Evolutionary conservation across 768 basidiomycete genomes (phyloP).

Genomic region (Panaeolus cyanescens): DNA sequence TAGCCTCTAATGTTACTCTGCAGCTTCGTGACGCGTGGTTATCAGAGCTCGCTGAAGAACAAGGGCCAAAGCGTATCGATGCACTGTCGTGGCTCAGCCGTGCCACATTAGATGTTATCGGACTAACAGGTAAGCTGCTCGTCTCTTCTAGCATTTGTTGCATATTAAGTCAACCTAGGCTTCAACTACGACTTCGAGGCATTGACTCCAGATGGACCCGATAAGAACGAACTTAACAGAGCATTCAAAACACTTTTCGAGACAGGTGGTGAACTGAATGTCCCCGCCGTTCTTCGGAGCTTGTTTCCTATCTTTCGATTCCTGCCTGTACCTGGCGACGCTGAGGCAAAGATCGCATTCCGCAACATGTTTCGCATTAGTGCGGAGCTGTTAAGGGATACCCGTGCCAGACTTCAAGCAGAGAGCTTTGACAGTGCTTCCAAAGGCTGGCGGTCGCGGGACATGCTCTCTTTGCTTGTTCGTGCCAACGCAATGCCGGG

Average conservation of each 20-base stretch:
- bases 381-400: constrained; percentile 42
- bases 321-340: constrained; percentile 23
- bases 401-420: constrained; percentile 37
- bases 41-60: constrained; percentile 29
- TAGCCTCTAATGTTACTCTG: constrained; percentile 22
- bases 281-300: constrained; percentile 27
- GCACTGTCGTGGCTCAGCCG: constrained; percentile 65
- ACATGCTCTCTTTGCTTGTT: constrained; percentile 58
- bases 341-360: constrained; percentile 27
- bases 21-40: constrained; percentile 55
- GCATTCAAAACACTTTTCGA: constrained; percentile 51
- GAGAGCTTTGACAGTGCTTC: constrained; percentile 23
- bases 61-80: constrained; percentile 44
- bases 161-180: constrained; percentile 10
- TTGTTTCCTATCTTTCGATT: constrained; percentile 36
- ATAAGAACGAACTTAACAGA: constrained; percentile 47
- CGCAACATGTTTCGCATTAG: constrained; percentile 49
- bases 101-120: constrained; percentile 76
- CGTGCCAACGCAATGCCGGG: constrained; percentile 62
- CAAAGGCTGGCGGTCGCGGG: constrained; percentile 35
- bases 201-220: constrained; percentile 18
- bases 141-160: not conserved
- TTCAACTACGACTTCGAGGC: constrained; percentile 32
- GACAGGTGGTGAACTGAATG: constrained; percentile 34
- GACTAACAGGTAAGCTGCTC: constrained; percentile 56